These are phyloP conservation scores for Metschnikowia santaceciliae DNA, from an alignment of 805 yeast genomes.

Conservation along the genomic window DNA sequence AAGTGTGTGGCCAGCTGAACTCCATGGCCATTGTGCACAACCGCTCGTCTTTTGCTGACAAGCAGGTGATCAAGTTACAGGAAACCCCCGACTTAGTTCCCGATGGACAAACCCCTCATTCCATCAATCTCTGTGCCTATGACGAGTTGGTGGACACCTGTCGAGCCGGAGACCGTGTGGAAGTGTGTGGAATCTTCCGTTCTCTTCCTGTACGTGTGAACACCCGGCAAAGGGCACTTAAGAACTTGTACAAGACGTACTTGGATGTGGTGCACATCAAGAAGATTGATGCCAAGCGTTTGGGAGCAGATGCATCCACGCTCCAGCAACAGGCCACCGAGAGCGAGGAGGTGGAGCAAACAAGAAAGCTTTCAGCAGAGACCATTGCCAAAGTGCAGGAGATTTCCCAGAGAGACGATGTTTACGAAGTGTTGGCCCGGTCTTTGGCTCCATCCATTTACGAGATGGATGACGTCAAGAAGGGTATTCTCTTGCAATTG, in stretches of 20 bases:
- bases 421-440: slow-evolving; percentile 81
- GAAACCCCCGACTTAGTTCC: slow-evolving; percentile 97
- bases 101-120: slow-evolving; percentile 98
- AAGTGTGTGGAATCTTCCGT: slow-evolving; percentile 92
- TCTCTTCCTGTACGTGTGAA: slow-evolving; percentile 89
- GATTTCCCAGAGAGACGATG: slow-evolving; percentile 64
- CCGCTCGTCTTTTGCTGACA: slow-evolving; percentile 89
- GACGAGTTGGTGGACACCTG: slow-evolving; percentile 94
- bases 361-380: slow-evolving; percentile 60
- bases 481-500: slow-evolving; percentile 86
- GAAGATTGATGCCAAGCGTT: slow-evolving; percentile 74
- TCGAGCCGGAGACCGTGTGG: slow-evolving; percentile 94
- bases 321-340: slow-evolving; percentile 55
- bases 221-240: slow-evolving; percentile 77
- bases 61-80: slow-evolving; percentile 89
- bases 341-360: slow-evolving; percentile 72
- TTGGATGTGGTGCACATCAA: slow-evolving; percentile 91
- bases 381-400: slow-evolving; percentile 64
- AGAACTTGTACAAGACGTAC: slow-evolving; percentile 84
- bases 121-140: slow-evolving; percentile 88
- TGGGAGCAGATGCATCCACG: slow-evolving; percentile 78
- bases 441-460: slow-evolving; percentile 96
- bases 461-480: slow-evolving; percentile 95
- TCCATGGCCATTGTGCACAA: slow-evolving; percentile 92
- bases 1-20: slow-evolving; percentile 72